Evolutionary conservation across 306 rosid species (phyloP).

Genomic region (Corylus americana): DNA sequence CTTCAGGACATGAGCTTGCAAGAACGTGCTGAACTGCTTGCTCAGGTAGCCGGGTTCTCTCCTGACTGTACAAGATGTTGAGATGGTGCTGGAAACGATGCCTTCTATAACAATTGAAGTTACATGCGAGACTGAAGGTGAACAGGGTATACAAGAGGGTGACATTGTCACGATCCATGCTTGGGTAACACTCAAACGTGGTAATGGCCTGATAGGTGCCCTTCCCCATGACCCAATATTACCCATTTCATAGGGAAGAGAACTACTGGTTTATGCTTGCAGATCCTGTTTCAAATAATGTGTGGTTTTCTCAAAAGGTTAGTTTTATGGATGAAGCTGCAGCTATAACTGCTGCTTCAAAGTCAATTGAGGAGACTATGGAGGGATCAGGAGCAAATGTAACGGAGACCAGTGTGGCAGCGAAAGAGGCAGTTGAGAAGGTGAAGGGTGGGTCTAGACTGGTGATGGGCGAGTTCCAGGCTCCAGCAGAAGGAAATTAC

Average conservation of each 20-base stretch:
- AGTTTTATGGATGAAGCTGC: slow-evolving; percentile 93
- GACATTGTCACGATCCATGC: slow-evolving; percentile 85
- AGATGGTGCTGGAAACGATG: slow-evolving; percentile 75
- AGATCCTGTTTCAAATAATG: slow-evolving; percentile 69
- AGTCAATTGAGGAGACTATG: slow-evolving; percentile 85
- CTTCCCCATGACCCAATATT: slow-evolving; percentile 88
- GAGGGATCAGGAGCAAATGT: slow-evolving; percentile 84
- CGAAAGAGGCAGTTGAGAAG: slow-evolving; percentile 76
- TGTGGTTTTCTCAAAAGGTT: slow-evolving; percentile 94
- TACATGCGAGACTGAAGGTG: slow-evolving; percentile 92
- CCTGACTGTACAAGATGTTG: slow-evolving; percentile 79
- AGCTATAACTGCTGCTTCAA: slow-evolving; percentile 83
- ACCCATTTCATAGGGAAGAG: slow-evolving; percentile 91
- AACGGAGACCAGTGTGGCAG: slow-evolving; percentile 72
- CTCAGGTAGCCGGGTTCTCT: slow-evolving; percentile 75
- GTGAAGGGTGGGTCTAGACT: slow-evolving; percentile 80
- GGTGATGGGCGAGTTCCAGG: slow-evolving; percentile 84
- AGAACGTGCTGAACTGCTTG: slow-evolving; percentile 83
- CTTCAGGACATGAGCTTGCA: slow-evolving; percentile 72
- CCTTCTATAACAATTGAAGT: slow-evolving; percentile 72
- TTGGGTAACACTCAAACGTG: slow-evolving; percentile 74
- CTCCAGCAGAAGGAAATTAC: slow-evolving; percentile 89
- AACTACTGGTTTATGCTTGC: slow-evolving; percentile 89
- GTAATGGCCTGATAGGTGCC: slow-evolving; percentile 75
- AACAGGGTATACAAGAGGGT: slow-evolving; percentile 95